Evolutionary conservation across 106 monocot species (phyloP), one percentile per base, ranked within the genome.

Genomic region (Narthecium ossifragum): DNA sequence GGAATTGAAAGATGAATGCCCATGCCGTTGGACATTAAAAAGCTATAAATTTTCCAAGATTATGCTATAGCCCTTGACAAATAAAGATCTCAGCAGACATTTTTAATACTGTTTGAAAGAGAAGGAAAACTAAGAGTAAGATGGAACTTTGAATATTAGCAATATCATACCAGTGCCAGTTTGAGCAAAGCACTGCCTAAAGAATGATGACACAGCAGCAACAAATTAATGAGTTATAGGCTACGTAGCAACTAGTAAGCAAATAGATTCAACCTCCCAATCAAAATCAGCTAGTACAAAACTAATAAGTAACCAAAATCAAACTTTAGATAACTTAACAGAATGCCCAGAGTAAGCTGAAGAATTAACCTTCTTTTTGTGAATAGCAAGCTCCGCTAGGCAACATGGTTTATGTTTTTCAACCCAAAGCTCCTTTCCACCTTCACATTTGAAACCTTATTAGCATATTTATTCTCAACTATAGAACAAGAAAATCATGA

Each of bases 341-440:
- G 28, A 12, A 51, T 14, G 31, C n/a, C n/a, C n/a, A 29, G 31
- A 8, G 3, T 22, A 45, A 49, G 21, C 6, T 27, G 21, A 61
- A 59, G 23, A 50, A 26, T 62, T 2, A 62, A 93, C 93, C 93
- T 93, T 93, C 75, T 89, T 93, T 62, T 85, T 93, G 53, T 93
- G 82, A 31, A 93, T 72, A 22, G 88, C 80, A 70, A 93, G 85
- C 39, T 88, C 80, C 2, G 66, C 60, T 2, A 70, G 45, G 6
- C 79, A 80, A 70, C 17, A 55, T 14, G 93, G 93, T 62, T 73
- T 80, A 72, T 88, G 54, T 60, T 83, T 88, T 27, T 93, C 85
- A 53, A 85, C 63, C 93, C 93, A 93, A 30, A 83, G 77, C 82
- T 82, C 79, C 17, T 85, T 85, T 2, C 15, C 34, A 34, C 63